Base-by-base conservation (phyloP, 2,329 filamentous ascomycete genomes). In the Cercospora citrullina region DNA sequence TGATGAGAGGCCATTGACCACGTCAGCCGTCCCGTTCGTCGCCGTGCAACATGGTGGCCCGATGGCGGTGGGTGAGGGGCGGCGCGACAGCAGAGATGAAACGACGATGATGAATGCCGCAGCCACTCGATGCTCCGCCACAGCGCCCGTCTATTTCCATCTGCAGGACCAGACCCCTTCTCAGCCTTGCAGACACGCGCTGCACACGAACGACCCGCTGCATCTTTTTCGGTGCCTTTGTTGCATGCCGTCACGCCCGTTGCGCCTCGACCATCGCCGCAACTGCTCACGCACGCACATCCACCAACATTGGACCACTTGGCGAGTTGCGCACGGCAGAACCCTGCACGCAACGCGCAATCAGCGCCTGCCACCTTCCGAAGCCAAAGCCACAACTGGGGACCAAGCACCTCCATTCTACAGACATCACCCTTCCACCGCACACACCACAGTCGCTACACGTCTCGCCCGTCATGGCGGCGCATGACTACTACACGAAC, bases 401-500 rank as follows among this genome's bases (percentile, higher is more conserved):
- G 53, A 23, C 26, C 48, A 9, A 53, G 23, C 53, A 30, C 23
- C 28, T 30, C 23, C 53, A 30, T 31, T 30, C n/a, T 10, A 28
- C 48, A 21, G 45, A 51, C 45, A 26, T 31, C n/a, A 4, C 53
- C 23, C 26, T 28, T 28, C 30, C 26, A 31, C n/a, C 23, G n/a
- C 18, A 28, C 42, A 23, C 42, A 30, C 33, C 36, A 61, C 67
- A 45, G 28, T 68, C 59, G 65, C 65, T 64, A 51, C 57, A 18
- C 42, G 18, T 42, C 23, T 30, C 62, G 30, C 66, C n/a, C 18
- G 55, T 18, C 53, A 73, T 73, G 72, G 69, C 72, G 30, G 70
- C 72, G 53, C 68, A 71, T 64, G 68, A 91, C 80, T 91, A 91
- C 80, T 83, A 84, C 62, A 64, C 18, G 45, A 57, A 77, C 78